phyloP scores from a whole-genome alignment of 768 basidiomycete genomes.

The Russula griseocarnosa region DNA sequence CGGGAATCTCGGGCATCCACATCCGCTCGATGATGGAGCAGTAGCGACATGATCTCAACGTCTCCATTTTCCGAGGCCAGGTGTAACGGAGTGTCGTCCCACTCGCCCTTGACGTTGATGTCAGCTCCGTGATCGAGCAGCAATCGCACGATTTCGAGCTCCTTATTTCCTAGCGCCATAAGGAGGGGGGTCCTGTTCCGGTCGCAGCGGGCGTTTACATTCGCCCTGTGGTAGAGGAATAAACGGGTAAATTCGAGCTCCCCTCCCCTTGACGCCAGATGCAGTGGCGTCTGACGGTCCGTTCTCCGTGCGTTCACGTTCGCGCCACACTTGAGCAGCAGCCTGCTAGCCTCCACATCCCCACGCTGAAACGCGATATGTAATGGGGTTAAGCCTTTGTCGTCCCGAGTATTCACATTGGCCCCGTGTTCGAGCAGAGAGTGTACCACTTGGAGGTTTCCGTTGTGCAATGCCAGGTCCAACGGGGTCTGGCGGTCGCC shows the following conservation, averaged over 20 bases:
- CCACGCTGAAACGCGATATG: neutral
- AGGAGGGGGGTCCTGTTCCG: neutral
- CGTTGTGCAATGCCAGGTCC: constrained; percentile 2
- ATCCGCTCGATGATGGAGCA: constrained; percentile 3
- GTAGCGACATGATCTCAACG: neutral
- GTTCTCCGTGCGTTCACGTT: constrained; percentile 4
- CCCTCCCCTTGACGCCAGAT: neutral
- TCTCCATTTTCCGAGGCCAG: neutral
- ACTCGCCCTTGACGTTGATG: neutral
- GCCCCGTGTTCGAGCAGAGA: constrained; percentile 2
- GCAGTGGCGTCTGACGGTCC: constrained; percentile 2
- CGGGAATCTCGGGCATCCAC: neutral
- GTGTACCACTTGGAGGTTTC: neutral
- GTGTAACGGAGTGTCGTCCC: constrained; percentile 3
- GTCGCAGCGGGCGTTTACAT: neutral
- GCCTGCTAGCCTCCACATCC: neutral
- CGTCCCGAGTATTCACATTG: neutral
- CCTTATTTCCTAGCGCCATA: constrained; percentile 4
- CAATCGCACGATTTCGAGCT: neutral
- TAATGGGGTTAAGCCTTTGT: neutral
- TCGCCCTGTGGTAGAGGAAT: neutral
- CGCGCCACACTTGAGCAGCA: neutral
- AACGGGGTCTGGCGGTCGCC: neutral
- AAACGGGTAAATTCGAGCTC: neutral
- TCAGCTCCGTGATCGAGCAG: neutral